Evolutionary conservation across 495 filamentous ascomycete species (phyloP).

Genomic region (Podospora pseudopauciseta): DNA sequence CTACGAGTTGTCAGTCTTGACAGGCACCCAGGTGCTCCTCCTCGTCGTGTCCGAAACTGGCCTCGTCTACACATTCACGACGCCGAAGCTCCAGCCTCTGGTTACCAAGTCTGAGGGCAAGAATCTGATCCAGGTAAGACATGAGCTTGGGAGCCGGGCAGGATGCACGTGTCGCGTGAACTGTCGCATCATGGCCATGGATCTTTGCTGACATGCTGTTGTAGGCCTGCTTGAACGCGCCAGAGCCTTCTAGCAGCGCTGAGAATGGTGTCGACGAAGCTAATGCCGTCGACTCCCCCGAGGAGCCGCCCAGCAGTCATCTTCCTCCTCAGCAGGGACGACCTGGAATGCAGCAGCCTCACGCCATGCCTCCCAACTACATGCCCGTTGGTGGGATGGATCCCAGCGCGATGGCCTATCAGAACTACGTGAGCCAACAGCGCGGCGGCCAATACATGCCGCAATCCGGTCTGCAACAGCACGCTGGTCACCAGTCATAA

Average conservation of each 20-base stretch:
- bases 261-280: slow-evolving; percentile 85
- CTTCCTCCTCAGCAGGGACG: slow-evolving; percentile 54
- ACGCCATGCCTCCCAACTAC: slow-evolving; percentile 47
- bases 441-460: slow-evolving; percentile 51
- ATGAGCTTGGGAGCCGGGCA: slow-evolving; percentile 1
- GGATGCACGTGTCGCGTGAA: slow-evolving; percentile 3
- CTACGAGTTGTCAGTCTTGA: slow-evolving; percentile 96
- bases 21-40: slow-evolving; percentile 94
- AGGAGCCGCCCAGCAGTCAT: slow-evolving; percentile 57
- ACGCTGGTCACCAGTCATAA: slow-evolving; percentile 53
- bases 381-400: slow-evolving; percentile 53
- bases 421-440: slow-evolving; percentile 56
- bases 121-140: slow-evolving; percentile 93
- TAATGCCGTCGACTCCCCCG: slow-evolving; percentile 54
- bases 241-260: slow-evolving; percentile 79
- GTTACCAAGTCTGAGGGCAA: slow-evolving; percentile 99
- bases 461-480: slow-evolving; percentile 52
- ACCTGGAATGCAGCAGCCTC: slow-evolving; percentile 49
- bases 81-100: slow-evolving; percentile 95
- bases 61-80: slow-evolving; percentile 98
- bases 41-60: slow-evolving; percentile 98
- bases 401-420: slow-evolving; percentile 57
- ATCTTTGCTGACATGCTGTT: slow-evolving; percentile 11
- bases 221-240: slow-evolving; percentile 92
- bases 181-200: neutral